Evolutionary conservation across 1,139 yeast genomes (phyloP).

Genomic region (Trichomonascaceae sp.): DNA sequence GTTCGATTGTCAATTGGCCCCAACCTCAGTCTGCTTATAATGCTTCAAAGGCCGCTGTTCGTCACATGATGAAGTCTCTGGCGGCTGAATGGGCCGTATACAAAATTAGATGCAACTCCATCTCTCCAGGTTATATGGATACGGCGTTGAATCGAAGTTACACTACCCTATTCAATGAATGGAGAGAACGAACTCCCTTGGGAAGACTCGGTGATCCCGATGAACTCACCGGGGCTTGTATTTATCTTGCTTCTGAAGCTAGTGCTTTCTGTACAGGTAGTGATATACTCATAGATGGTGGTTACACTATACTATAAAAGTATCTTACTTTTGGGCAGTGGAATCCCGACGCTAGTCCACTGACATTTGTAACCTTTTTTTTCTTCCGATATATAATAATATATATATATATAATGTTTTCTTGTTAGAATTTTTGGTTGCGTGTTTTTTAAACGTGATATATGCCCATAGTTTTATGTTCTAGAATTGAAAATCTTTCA

Average conservation of each 20-base stretch:
- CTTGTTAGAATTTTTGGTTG: neutral
- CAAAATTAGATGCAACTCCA: constrained; percentile 48
- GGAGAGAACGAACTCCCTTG: constrained; percentile 59
- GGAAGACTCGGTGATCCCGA: constrained; percentile 63
- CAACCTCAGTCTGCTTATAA: constrained; percentile 63
- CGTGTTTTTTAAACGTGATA: neutral
- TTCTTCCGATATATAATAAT: neutral
- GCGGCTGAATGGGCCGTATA: constrained; percentile 56
- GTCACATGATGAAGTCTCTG: constrained; percentile 47
- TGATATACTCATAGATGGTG: constrained; percentile 64
- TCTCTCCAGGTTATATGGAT: constrained; percentile 54
- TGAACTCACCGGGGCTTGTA: constrained; percentile 64
- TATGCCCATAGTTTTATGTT: neutral
- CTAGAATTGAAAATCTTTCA: neutral
- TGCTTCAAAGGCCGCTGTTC: constrained; percentile 58
- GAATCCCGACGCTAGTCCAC: neutral
- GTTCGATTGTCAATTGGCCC: constrained; percentile 75
- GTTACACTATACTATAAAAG: constrained; percentile 42
- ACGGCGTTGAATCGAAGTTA: constrained; percentile 51
- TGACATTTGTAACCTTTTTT: neutral
- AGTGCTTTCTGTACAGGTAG: constrained; percentile 61
- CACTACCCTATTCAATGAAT: constrained; percentile 42
- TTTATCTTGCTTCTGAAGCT: constrained; percentile 60
- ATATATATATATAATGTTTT: neutral
- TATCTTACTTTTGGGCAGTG: neutral